Base-by-base conservation (phyloP, 1,139 yeast species). In the Protomyces inouyei region DNA sequence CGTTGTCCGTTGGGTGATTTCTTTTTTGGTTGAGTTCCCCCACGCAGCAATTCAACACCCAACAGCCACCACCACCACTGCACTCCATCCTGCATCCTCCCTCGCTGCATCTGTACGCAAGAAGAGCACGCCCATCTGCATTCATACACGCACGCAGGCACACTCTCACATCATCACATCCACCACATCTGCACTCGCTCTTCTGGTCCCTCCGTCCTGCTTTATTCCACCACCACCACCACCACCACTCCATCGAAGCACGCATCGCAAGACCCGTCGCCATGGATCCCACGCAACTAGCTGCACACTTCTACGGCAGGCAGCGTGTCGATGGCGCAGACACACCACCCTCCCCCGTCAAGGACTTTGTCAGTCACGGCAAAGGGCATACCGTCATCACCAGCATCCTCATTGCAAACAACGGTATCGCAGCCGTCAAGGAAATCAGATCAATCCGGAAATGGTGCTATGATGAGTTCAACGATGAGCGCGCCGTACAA, bases 381-480 rank as follows among this genome's bases (percentile, higher is more conserved):
- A 91, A 88, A 67, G 99, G 99, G 73, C 99, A 95, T 79, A 91
- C 98, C 4, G 96, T 95, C 61, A 90, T 95, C 73, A 83, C 87
- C 67, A 86, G 86, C 71, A 76, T 93, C 57, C 83, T 93, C 72
- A 93, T 93, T 73, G 98, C 98, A 67, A 93, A 93, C 77, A 93
- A 93, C 76, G 99, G 99, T 83, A 95, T 93, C 76, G 98, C 96
- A 51, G 99, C 99, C 64, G 98, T 93, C 68, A 93, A 93, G 77
- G 98, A 93, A 79, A 95, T 95, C 75, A 84, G 99, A 73, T 89
- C 97, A 12, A 91, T 93, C 60, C 85, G 98, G 77, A 92, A 92
- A 81, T 95, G 98, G 98, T 93, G 98, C 53, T 95, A 93, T 77
- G 98, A 93, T 77, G 91, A 97, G 35, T 93, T 93, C 79, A 97